These are phyloP conservation scores for Apiospora rasikravindrae DNA, from an alignment of 2,329 filamentous ascomycete genomes.

Conservation along the genomic window DNA sequence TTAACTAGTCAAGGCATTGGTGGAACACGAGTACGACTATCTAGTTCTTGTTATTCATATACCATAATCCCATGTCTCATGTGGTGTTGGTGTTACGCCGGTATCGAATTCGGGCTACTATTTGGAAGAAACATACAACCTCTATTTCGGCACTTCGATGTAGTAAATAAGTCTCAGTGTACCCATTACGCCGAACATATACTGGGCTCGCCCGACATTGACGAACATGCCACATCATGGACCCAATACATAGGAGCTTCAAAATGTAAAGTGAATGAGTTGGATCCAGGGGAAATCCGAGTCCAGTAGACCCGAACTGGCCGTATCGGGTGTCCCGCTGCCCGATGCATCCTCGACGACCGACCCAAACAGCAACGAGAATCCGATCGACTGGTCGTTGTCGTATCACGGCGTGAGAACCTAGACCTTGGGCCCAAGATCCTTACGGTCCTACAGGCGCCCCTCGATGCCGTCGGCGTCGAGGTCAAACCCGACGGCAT, in stretches of 20 bases:
- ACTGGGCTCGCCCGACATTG: not conserved
- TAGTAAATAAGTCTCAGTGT: not conserved
- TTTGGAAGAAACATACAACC: too few relatives aligned
- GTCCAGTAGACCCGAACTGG: not conserved
- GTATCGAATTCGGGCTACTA: too few relatives aligned
- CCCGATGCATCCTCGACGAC: constrained; percentile 32
- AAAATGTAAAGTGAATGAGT: not conserved
- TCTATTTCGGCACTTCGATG: too few relatives aligned
- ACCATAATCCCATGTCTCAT: too few relatives aligned
- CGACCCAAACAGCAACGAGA: constrained; percentile 18
- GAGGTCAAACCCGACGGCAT: constrained; percentile 99
- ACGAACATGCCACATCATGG: not conserved
- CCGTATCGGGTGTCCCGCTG: constrained; percentile 36
- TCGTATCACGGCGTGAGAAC: constrained; percentile 82
- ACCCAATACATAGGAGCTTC: not conserved
- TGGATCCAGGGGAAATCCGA: not conserved
- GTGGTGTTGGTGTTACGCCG: too few relatives aligned
- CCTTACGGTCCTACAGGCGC: constrained; percentile 69
- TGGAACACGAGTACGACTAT: too few relatives aligned
- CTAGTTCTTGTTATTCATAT: too few relatives aligned
- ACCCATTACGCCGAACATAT: not conserved
- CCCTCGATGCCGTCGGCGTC: constrained; percentile 75
- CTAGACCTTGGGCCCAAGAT: constrained; percentile 74
- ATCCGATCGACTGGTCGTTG: constrained; percentile 74
- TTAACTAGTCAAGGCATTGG: too few relatives aligned